These are phyloP conservation scores for Knufia petricola DNA, from an alignment of 2,329 filamentous ascomycete genomes.

Conservation along the genomic window DNA sequence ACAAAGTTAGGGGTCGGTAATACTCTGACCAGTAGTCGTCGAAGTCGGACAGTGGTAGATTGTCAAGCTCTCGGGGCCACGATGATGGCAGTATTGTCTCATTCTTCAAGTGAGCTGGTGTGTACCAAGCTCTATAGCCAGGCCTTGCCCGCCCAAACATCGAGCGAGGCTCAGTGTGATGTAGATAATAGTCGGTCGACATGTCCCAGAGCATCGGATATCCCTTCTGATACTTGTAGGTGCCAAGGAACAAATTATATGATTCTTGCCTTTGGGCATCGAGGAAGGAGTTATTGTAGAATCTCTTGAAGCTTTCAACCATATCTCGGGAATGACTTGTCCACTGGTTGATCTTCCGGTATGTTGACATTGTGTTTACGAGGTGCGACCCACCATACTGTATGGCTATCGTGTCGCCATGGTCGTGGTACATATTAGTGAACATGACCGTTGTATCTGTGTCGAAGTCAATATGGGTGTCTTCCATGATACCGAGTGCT, in stretches of 20 bases:
- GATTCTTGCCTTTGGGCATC: constrained; percentile 97
- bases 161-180: constrained; percentile 71
- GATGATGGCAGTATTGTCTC: constrained; percentile 46
- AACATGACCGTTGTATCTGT: constrained; percentile 94
- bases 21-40: constrained; percentile 98
- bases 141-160: constrained; percentile 55
- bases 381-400: constrained; percentile 96
- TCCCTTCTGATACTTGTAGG: constrained; percentile 79
- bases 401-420: constrained; percentile 93
- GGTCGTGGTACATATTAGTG: constrained; percentile 96
- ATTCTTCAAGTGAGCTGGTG: constrained; percentile 58
- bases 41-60: constrained; percentile 50
- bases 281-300: constrained; percentile 97
- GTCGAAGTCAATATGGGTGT: constrained; percentile 76
- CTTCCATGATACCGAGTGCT: constrained; percentile 75
- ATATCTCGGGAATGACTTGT: constrained; percentile 94
- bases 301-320: constrained; percentile 98
- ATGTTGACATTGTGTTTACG: constrained; percentile 98
- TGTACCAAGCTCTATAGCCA: constrained; percentile 87
- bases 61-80: constrained; percentile 28
- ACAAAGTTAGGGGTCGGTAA: constrained; percentile 78
- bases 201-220: constrained; percentile 97
- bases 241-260: constrained; percentile 93
- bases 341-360: constrained; percentile 98
- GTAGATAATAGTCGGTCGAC: constrained; percentile 87